A percentile compares a stretch with the other conserved stretches of the same genome.
Conservation (phyloP, 2,329 filamentous ascomycete species). For the Neofusicoccum parvum region DNA sequence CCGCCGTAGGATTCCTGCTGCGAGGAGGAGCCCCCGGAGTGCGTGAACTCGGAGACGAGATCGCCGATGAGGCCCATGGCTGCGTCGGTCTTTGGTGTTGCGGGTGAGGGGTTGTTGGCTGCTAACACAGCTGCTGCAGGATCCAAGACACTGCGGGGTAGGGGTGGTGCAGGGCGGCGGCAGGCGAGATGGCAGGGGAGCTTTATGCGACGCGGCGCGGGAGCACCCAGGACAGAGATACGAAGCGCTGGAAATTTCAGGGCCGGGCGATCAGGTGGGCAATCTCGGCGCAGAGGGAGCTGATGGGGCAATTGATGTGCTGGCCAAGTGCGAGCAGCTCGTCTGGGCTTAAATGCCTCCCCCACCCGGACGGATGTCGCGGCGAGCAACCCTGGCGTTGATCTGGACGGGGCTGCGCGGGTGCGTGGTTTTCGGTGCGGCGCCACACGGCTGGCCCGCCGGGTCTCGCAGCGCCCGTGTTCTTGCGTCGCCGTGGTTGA, state of each 20-base stretch:
- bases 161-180: neutral
- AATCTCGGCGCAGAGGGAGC: neutral
- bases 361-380: constrained; percentile 7
- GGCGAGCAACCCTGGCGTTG: constrained; percentile 6
- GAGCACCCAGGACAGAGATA: neutral
- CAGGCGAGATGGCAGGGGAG: constrained; percentile 5
- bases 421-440: neutral
- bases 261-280: neutral
- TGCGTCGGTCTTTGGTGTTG: neutral
- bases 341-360: neutral
- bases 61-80: constrained; percentile 18
- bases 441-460: neutral
- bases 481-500: too few relatives aligned
- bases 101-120: neutral
- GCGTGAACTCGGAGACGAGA: constrained; percentile 18
- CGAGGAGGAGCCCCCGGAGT: neutral
- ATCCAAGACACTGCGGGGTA: neutral
- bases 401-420: neutral
- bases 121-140: neutral
- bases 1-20: neutral
- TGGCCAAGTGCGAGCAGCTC: neutral
- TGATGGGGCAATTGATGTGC: neutral
- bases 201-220: neutral
- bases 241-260: constrained; percentile 1
- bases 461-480: neutral